These are phyloP conservation scores for Colletotrichum destructivum DNA, from an alignment of 2,329 filamentous ascomycete genomes.

Conservation along the genomic window DNA sequence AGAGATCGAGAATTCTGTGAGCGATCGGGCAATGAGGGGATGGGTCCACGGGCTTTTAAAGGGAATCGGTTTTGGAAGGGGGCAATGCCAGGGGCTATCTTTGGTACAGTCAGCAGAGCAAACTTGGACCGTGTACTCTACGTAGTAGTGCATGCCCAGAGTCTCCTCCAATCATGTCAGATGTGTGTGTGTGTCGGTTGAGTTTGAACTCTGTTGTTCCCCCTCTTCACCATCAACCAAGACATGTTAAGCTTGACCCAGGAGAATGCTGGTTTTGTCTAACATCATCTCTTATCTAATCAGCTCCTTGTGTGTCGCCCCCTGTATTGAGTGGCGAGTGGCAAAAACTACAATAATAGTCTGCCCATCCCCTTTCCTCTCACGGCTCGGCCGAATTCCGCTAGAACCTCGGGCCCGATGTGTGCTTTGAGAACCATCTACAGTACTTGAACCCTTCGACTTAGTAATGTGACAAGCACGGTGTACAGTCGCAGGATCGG, in stretches of 20 bases:
- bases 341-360: not conserved
- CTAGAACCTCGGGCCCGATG: not conserved
- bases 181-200: not conserved
- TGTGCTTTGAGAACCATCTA: not conserved
- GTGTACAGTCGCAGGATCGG: too few relatives aligned
- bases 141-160: not conserved
- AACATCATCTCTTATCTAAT: too few relatives aligned
- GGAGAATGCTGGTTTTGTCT: too few relatives aligned
- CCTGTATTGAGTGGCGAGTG: too few relatives aligned
- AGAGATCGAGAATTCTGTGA: conserved; percentile 19
- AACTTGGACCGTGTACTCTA: not conserved
- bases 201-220: too few relatives aligned
- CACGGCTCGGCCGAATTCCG: not conserved
- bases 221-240: too few relatives aligned
- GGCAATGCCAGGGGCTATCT: not conserved
- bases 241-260: too few relatives aligned
- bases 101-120: not conserved
- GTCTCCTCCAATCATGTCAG: not conserved
- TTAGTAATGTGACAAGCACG: too few relatives aligned
- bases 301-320: too few relatives aligned
- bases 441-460: too few relatives aligned
- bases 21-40: not conserved
- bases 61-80: not conserved
- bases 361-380: not conserved
- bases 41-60: not conserved